phyloP scores from a whole-genome alignment of 2,329 filamentous ascomycete species.

The Acrocalymma vagum region DNA sequence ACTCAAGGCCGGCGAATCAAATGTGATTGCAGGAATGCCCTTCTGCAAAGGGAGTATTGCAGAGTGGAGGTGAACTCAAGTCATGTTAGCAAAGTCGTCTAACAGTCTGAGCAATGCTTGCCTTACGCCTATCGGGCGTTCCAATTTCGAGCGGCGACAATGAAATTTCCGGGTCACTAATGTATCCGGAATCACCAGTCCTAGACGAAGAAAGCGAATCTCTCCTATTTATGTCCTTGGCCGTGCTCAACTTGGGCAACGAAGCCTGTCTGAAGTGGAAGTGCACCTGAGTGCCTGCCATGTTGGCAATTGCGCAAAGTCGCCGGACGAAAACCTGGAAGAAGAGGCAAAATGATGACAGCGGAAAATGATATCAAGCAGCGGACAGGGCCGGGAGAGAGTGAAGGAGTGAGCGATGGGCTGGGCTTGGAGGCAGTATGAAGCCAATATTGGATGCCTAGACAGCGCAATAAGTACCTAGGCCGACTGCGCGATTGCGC shows the following conservation, averaged over 20 bases:
- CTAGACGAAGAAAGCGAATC: conserved; percentile 36
- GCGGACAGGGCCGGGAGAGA: not conserved
- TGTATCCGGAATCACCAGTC: conserved; percentile 42
- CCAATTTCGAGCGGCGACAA: conserved; percentile 33
- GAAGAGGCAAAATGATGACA: conserved; percentile 3
- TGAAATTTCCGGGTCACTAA: conserved; percentile 35
- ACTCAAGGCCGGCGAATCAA: conserved; percentile 11
- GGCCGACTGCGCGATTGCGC: conserved; percentile 25
- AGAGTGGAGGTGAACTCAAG: conserved; percentile 4
- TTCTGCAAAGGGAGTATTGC: conserved; percentile 6
- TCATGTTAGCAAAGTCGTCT: conserved; percentile 13
- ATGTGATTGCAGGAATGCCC: conserved; percentile 10
- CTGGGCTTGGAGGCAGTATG: not conserved
- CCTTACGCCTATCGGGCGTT: conserved; percentile 22
- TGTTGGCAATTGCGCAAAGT: conserved; percentile 22
- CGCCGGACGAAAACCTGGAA: not conserved
- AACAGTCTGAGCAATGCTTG: not conserved
- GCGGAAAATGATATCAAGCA: conserved; percentile 1
- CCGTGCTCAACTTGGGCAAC: conserved; percentile 27
- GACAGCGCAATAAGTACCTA: conserved; percentile 17
- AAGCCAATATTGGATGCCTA: conserved; percentile 15
- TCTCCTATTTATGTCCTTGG: conserved; percentile 25
- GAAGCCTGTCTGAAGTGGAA: conserved; percentile 12
- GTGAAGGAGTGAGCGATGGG: not conserved
- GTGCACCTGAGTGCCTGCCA: conserved; percentile 10